Base-by-base conservation (phyloP, 2,329 filamentous ascomycete genomes). In the Claviceps humidiphila region DNA sequence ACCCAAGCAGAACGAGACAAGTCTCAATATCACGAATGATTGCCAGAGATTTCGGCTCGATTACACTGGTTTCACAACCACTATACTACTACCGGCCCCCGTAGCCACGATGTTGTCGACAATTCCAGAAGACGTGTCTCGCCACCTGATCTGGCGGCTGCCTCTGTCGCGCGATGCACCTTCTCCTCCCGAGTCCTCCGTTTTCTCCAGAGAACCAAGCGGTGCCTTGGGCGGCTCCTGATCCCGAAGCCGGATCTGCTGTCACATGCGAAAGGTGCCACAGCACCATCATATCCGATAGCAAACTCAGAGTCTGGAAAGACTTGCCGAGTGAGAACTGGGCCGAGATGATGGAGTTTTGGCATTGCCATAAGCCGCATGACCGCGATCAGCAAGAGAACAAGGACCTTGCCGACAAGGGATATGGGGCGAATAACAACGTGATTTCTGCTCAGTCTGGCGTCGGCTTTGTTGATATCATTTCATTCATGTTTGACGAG, bases 331-430 rank as follows among this genome's bases (percentile, higher is more conserved):
- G 89, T 63, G 89, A 95, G 60, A 91, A 95, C 62, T 98, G 93
- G 94, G 93, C 93, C 20, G 20, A 20, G 20, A 20, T 20, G 20
- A 2, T 20, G 20, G 20, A 20, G 20, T 20, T 20, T 60, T 98
- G 93, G 93, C 94, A 98, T 68, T 98, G 94, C 63, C 93, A 98
- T 67, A 97, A 97, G 68, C 93, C 94, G 41, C 76, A 82, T 55
- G 73, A 81, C 52, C 73, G 81, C 55, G 66, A 66, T 17, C 57
- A 65, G 37, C 68, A 72, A 43, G 63, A 73, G 34, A 60, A 76
- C 22, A 69, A 76, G n/a, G 66, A 68, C 46, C 72, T 80, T 16
- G 72, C 77, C 38, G 70, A 74, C 11, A 85, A 88, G 61, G 90
- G 87, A 0, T 96, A 95, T 63, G 87, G 88, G 16, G 87, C 89